Conservation (phyloP, 768 basidiomycete species). For the Xerocomus brunneocitrinus region DNA sequence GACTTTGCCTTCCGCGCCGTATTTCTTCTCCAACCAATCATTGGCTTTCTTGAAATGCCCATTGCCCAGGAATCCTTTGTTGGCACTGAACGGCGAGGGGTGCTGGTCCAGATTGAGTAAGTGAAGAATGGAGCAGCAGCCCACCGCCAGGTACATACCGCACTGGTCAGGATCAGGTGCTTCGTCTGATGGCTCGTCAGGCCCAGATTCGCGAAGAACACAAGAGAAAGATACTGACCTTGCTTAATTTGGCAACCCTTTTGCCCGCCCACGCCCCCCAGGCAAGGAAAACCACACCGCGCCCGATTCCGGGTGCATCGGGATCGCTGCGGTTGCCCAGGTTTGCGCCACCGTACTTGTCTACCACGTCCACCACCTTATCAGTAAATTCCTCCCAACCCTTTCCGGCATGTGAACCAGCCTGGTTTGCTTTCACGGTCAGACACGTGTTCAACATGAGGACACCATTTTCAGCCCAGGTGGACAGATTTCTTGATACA, state of each 20-base stretch:
- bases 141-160: slow-evolving; percentile 44
- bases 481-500: slow-evolving; percentile 60
- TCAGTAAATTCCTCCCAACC: slow-evolving; percentile 94
- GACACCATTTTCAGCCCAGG: slow-evolving; percentile 84
- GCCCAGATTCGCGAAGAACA: slow-evolving; percentile 12
- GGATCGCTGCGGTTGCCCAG: slow-evolving; percentile 38
- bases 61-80: slow-evolving; percentile 82
- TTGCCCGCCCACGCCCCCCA: slow-evolving; percentile 90
- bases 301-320: slow-evolving; percentile 49
- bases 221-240: slow-evolving; percentile 40
- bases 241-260: slow-evolving; percentile 70
- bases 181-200: slow-evolving; percentile 49
- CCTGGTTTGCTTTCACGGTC: slow-evolving; percentile 71
- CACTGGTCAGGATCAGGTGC: slow-evolving; percentile 73
- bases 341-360: slow-evolving; percentile 72
- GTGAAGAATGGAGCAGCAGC: slow-evolving; percentile 18
- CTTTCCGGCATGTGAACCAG: slow-evolving; percentile 77
- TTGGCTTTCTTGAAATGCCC: slow-evolving; percentile 86
- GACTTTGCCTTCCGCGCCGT: slow-evolving; percentile 67
- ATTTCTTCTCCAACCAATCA: slow-evolving; percentile 76
- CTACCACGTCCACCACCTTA: slow-evolving; percentile 72
- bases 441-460: slow-evolving; percentile 90
- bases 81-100: slow-evolving; percentile 77
- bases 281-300: slow-evolving; percentile 81
- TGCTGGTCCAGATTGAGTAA: slow-evolving; percentile 50